phyloP scores from a whole-genome alignment of 2,329 filamentous ascomycete genomes.

The Aspergillus proliferans region DNA sequence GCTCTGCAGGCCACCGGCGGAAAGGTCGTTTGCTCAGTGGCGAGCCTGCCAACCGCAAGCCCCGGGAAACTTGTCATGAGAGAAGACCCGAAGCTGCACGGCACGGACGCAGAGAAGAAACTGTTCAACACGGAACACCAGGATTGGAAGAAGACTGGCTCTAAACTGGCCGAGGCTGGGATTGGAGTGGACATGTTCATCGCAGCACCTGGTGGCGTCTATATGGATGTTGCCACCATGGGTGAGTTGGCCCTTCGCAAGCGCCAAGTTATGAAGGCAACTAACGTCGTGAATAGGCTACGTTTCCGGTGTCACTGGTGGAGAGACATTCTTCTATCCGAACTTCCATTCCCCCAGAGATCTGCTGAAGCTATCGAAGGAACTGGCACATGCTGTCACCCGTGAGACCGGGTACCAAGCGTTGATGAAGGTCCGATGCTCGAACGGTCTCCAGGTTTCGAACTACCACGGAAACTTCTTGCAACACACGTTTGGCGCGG shows the following conservation, averaged over 20 bases:
- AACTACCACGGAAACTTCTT: conserved; percentile 96
- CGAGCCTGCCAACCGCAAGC: conserved; percentile 85
- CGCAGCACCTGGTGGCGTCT: conserved; percentile 80
- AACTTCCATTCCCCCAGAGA: conserved; percentile 90
- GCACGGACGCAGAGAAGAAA: conserved; percentile 86
- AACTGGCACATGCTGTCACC: conserved; percentile 79
- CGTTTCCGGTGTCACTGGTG: conserved; percentile 80
- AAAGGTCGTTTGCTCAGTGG: conserved; percentile 82
- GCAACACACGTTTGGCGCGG: conserved; percentile 89
- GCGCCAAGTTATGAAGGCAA: background rate
- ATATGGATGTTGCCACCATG: conserved; percentile 88
- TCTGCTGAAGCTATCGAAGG: conserved; percentile 71
- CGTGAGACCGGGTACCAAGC: conserved; percentile 93
- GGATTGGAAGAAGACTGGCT: conserved; percentile 76
- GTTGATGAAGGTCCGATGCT: conserved; percentile 97
- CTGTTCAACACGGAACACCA: conserved; percentile 85
- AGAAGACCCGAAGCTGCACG: conserved; percentile 79
- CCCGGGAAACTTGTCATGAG: conserved; percentile 78
- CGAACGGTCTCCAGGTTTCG: conserved; percentile 87
- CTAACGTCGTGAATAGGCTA: conserved; percentile 52
- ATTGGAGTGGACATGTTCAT: conserved; percentile 93
- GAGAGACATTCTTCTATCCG: conserved; percentile 93
- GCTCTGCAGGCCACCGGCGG: conserved; percentile 82
- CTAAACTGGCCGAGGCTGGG: conserved; percentile 80
- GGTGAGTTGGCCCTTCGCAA: conserved; percentile 46